These are phyloP conservation scores for Sphagnum magellanicum DNA, from an alignment of 228 moss, liverwort and hornwort genomes.

Conservation along the genomic window DNA sequence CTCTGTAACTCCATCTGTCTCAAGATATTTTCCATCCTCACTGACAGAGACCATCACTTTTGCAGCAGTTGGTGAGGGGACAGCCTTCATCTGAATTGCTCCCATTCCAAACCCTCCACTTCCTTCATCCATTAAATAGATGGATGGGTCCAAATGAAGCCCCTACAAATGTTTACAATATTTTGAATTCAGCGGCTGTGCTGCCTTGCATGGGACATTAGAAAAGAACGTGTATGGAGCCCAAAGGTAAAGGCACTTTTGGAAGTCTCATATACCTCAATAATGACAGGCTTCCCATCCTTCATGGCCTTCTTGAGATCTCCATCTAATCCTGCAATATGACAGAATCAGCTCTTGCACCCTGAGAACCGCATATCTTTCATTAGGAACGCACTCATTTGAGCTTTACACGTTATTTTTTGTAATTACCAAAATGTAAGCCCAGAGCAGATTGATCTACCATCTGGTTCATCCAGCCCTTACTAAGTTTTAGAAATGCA, in stretches of 20 bases:
- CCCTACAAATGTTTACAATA: conserved; percentile 40
- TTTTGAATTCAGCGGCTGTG: background rate
- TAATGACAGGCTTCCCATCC: conserved; percentile 98
- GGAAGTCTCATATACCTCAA: conserved; percentile 50
- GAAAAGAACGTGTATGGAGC: background rate
- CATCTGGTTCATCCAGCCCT: too few species aligned
- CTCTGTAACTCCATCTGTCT: conserved; percentile 21
- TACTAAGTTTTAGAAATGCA: too few species aligned
- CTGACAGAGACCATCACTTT: conserved; percentile 23
- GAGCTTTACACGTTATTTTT: too few species aligned
- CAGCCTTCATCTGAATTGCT: conserved; percentile 41
- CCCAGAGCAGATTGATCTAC: too few species aligned
- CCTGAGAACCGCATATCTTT: background rate
- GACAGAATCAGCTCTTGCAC: background rate
- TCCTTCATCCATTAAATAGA: conserved; percentile 85
- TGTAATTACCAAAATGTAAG: too few species aligned
- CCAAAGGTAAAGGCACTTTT: background rate
- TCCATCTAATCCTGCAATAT: conserved; percentile 76
- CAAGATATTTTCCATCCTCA: conserved; percentile 5
- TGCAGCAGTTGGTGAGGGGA: conserved; percentile 8
- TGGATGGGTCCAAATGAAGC: conserved; percentile 88
- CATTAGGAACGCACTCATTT: background rate
- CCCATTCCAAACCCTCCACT: conserved; percentile 50
- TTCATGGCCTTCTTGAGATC: conserved; percentile 97
- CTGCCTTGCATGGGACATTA: background rate